Evolutionary conservation across 805 yeast species (phyloP).

Genomic region (Wickerhamomyces subpelliculosus): DNA sequence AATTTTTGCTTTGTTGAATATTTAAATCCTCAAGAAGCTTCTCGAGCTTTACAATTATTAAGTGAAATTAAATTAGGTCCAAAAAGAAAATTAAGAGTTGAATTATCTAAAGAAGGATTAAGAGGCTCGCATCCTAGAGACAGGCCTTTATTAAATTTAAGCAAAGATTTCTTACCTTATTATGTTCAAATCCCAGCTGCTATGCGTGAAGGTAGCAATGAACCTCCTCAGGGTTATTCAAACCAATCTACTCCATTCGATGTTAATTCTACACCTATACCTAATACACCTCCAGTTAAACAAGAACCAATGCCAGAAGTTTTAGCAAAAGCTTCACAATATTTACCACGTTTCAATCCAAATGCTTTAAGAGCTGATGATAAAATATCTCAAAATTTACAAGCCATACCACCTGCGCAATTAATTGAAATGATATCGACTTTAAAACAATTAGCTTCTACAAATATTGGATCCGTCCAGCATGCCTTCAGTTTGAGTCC

Average conservation of each 20-base stretch:
- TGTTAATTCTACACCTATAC: neutral
- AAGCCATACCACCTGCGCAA: conserved; percentile 63
- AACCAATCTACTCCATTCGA: too few species aligned
- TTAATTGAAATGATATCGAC: conserved; percentile 63
- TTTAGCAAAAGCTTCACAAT: conserved; percentile 46
- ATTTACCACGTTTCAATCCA: conserved; percentile 42
- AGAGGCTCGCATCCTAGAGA: conserved; percentile 25
- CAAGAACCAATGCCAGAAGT: conserved; percentile 36
- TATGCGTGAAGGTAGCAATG: conserved; percentile 18
- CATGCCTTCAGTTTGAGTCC: conserved; percentile 48
- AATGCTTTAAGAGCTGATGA: conserved; percentile 46
- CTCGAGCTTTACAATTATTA: conserved; percentile 37
- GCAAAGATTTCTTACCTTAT: conserved; percentile 42
- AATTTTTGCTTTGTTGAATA: conserved; percentile 67
- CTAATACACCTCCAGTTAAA: conserved; percentile 7
- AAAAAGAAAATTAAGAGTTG: conserved; percentile 44
- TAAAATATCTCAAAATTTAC: conserved; percentile 52
- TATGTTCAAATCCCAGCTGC: conserved; percentile 53
- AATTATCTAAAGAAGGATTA: conserved; percentile 55
- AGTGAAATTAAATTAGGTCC: conserved; percentile 37
- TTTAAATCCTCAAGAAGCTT: conserved; percentile 43
- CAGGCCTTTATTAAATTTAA: conserved; percentile 38
- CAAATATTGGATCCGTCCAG: conserved; percentile 36
- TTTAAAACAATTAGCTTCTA: conserved; percentile 39
- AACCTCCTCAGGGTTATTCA: neutral